phyloP scores from a whole-genome alignment of 1,284 basidiomycete species.

The Puccinia brachypodii region DNA sequence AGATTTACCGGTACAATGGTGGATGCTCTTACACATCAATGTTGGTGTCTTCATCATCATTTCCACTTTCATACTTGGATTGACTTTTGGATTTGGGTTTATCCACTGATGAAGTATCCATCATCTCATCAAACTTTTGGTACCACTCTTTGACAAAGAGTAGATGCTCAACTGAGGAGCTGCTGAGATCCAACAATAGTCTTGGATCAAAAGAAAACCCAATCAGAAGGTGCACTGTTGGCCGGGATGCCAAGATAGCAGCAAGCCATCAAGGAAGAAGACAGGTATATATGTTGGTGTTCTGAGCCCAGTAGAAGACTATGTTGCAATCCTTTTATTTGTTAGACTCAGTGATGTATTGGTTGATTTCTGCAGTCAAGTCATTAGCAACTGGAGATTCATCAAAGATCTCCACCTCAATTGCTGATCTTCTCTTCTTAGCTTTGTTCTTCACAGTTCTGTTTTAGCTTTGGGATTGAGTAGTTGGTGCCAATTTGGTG shows the following conservation, averaged over 20 bases:
- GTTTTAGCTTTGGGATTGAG: no score
- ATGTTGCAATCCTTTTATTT: not conserved
- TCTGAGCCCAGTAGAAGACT: not conserved
- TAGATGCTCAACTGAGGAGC: no score
- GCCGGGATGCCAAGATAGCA: not conserved
- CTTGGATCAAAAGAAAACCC: not conserved
- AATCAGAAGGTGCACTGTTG: not conserved
- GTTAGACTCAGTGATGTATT: not conserved
- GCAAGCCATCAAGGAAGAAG: not conserved
- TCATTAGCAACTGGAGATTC: not conserved
- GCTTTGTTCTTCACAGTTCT: not conserved
- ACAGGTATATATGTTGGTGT: not conserved
- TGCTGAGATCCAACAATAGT: no score
- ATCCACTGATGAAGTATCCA: no score
- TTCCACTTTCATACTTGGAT: no score
- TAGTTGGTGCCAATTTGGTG: no score
- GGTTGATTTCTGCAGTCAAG: not conserved
- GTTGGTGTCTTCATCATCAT: no score
- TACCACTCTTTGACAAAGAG: no score
- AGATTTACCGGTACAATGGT: no score
- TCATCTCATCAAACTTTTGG: no score
- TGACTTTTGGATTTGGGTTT: no score
- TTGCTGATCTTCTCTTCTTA: not conserved
- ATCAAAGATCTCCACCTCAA: not conserved
- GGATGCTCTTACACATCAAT: no score